Evolutionary conservation across 306 rosid genomes (phyloP), one percentile per base, ranked within the genome.

Genomic region (Sophora flavescens): DNA sequence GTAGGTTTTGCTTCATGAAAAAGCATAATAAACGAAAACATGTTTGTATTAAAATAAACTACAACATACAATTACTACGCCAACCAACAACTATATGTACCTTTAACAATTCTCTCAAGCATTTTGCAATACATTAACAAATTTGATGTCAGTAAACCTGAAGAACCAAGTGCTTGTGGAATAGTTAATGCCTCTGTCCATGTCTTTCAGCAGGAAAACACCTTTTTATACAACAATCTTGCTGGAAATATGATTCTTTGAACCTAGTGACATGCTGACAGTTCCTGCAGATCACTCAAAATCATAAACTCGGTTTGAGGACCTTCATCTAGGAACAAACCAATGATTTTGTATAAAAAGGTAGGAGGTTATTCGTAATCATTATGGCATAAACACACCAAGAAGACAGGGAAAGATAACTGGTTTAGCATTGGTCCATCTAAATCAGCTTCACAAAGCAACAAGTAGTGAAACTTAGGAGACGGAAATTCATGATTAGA

Each of bases 181-280:
- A 22, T 22, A 22, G 22, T 22, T 22, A 22, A 22, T 22, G 22
- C 22, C 22, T 22, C 22, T 22, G 22, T 22, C 22, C 22, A 22
- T 22, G 22, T n/a, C n/a, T n/a, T n/a, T n/a, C n/a, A n/a, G n/a
- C n/a, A n/a, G n/a, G n/a, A n/a, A n/a, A n/a, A n/a, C n/a, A n/a
- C n/a, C n/a, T n/a, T n/a, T n/a, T n/a, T n/a, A n/a, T 69, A 89
- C 89, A 52, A 90, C 87, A 77, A 33, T 87, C 84, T 87, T 95
- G 87, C 84, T 91, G 15, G 93, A 84, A 72, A 88, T 52, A 70
- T 82, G 93, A 44, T 77, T 92, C 85, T 85, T 92, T 41, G 96
- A 86, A 80, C 85, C 85, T 63, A 69, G 64, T 10, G 83, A 48
- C 36, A 17, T 78, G 72, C 74, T 79, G 81, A 76, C 87, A 73